Conservation (phyloP, 768 basidiomycete genomes). For the Amanita inopinata region DNA sequence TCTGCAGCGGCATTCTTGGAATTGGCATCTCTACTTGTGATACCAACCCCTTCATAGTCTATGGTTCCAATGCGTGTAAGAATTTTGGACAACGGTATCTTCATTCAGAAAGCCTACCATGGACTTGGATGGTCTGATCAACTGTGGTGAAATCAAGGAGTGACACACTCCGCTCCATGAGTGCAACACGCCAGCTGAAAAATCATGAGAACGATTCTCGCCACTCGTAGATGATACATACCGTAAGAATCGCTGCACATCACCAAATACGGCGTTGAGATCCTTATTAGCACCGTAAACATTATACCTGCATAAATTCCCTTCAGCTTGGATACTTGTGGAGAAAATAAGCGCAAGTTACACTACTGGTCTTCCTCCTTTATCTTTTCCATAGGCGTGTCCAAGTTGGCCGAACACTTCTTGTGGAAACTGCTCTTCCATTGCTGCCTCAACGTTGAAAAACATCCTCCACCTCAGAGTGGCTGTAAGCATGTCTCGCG, state of each 20-base stretch:
- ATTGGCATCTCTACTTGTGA: constrained; percentile 58
- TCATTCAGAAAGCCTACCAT: constrained; percentile 46
- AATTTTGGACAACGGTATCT: no score
- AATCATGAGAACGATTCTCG: constrained; percentile 6
- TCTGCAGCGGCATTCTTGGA: constrained; percentile 72
- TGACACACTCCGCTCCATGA: constrained; percentile 61
- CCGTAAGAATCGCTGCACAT: constrained; percentile 70
- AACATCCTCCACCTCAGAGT: constrained; percentile 66
- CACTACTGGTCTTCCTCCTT: constrained; percentile 59
- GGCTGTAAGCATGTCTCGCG: constrained; percentile 54
- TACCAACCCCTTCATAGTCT: constrained; percentile 71
- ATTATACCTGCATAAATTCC: constrained; percentile 46
- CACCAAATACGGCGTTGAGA: constrained; percentile 62
- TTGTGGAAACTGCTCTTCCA: constrained; percentile 52
- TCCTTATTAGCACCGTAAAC: constrained; percentile 66
- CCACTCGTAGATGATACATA: constrained; percentile 17
- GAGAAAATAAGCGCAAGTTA: constrained; percentile 23
- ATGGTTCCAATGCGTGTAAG: constrained; percentile 1
- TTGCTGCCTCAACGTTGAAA: constrained; percentile 49
- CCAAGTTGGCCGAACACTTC: constrained; percentile 59
- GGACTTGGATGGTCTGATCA: constrained; percentile 67
- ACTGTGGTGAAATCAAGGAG: constrained; percentile 63
- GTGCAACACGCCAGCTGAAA: constrained; percentile 64
- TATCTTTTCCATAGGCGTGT: constrained; percentile 60
- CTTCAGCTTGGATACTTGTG: background rate